A percentile compares a stretch with the other conserved stretches of the same genome.
Evolutionary conservation across 2,329 filamentous ascomycete species (phyloP).

Genomic region (Aspergillus japonicus): DNA sequence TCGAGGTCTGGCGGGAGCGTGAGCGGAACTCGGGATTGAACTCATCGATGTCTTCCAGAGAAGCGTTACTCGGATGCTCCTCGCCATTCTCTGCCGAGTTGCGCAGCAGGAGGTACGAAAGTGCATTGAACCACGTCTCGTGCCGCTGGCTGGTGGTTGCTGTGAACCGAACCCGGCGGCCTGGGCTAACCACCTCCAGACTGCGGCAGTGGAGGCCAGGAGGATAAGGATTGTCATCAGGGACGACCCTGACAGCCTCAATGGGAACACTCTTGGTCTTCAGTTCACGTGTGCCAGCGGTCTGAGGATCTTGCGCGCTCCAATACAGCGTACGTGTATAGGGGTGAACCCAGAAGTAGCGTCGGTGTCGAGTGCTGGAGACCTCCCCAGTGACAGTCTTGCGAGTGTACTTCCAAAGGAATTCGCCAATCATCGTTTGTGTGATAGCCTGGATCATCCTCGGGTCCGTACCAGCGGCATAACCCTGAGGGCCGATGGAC

Average conservation of each 20-base stretch:
- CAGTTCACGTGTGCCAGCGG: constrained; percentile 73
- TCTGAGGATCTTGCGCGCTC: constrained; percentile 85
- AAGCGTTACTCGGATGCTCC: constrained; percentile 57
- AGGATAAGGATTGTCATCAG: constrained; percentile 91
- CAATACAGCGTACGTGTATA: constrained; percentile 97
- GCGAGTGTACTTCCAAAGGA: constrained; percentile 97
- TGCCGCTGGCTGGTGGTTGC: constrained; percentile 90
- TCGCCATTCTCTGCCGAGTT: constrained; percentile 61
- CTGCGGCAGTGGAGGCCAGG: constrained; percentile 94
- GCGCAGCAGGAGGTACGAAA: constrained; percentile 86
- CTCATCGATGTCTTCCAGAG: constrained; percentile 64
- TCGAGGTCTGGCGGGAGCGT: constrained; percentile 55
- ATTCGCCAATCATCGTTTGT: constrained; percentile 99
- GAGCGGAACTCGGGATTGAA: constrained; percentile 71
- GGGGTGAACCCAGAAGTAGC: constrained; percentile 99
- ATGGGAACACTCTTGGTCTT: constrained; percentile 88
- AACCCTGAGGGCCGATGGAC: constrained; percentile 52
- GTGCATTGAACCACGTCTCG: constrained; percentile 97
- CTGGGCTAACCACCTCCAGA: constrained; percentile 83
- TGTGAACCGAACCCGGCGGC: constrained; percentile 88
- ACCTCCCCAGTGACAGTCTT: constrained; percentile 86
- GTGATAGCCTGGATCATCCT: constrained; percentile 99
- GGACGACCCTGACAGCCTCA: constrained; percentile 86
- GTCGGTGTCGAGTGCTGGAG: constrained; percentile 83
- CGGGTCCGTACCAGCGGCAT: constrained; percentile 77